Evolutionary conservation across 2,329 filamentous ascomycete species (phyloP), one percentile per base, ranked within the genome.

Genomic region (Purpureocillium lavendulum): DNA sequence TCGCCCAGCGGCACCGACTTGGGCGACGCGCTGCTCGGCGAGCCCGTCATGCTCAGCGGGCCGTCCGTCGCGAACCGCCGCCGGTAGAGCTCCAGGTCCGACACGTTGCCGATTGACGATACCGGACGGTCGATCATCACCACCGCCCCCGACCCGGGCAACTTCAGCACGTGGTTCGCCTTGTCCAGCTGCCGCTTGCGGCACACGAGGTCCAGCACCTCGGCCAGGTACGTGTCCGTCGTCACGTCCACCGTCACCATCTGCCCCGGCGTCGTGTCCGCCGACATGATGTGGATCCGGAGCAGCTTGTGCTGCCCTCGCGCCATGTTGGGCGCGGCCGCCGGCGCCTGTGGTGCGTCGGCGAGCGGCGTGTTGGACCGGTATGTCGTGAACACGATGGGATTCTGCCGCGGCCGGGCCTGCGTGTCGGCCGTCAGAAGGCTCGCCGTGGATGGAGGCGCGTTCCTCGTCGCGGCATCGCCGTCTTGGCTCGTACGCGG

Each of bases 171-270:
- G 56, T 87, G 85, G 41, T 82, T 77, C 14, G 74, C 82, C 64
- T 88, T 87, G 57, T 92, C 87, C 0, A 92, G 67, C 42, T 85
- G 79, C 33, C 87, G 72, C 59, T 85, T 86, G 32, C 80, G 76
- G 57, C 86, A 92, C 3, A 86, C 81, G 47, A 80, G 71, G 53
- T 90, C 85, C 38, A 90, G 77, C 21, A 92, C 78, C 57, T 92
- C 85, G 33, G 83, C 84, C 33, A 92, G 76, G 56, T 89, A 92
- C 24, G 82, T 90, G 49, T 90, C 84, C 0, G 84, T 87, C 0
- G 83, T 89, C 34, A 87, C 84, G 45, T 85, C 79, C 14, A 89
- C 65, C 2, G 80, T 82, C 17, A 87, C 74, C 65, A 80, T 78
- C 52, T 83, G 82, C n/a, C 83, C 82, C 35, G 84, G 77, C 8